phyloP scores from a whole-genome alignment of 371 early-diverging fungal species.

The Mortierella sp. region DNA sequence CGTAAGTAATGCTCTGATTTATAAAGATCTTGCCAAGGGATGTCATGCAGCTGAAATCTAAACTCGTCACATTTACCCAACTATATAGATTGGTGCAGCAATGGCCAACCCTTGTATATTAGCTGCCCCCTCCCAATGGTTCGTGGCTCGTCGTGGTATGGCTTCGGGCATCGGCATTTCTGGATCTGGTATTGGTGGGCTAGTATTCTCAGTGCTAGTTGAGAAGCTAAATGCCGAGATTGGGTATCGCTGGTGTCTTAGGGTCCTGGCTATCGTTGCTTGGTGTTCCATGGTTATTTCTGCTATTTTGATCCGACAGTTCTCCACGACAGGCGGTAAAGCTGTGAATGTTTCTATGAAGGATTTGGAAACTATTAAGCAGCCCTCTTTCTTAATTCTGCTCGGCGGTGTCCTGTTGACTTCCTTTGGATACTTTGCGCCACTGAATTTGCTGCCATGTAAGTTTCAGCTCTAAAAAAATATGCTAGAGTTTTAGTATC shows the following conservation, averaged over 20 bases:
- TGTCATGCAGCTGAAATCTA: too few species aligned
- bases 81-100: slow-evolving; percentile 49
- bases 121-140: slow-evolving; percentile 81
- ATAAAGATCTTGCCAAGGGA: neutral
- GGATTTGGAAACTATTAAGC: slow-evolving; percentile 32
- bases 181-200: slow-evolving; percentile 77
- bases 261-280: slow-evolving; percentile 60
- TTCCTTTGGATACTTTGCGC: slow-evolving; percentile 54
- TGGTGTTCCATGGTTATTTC: slow-evolving; percentile 34
- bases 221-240: slow-evolving; percentile 59
- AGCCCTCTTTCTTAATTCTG: slow-evolving; percentile 50
- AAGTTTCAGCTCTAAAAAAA: slow-evolving; percentile 4
- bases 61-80: neutral
- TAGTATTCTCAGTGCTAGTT: slow-evolving; percentile 66
- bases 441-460: slow-evolving; percentile 55
- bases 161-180: slow-evolving; percentile 84
- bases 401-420: slow-evolving; percentile 58
- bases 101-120: slow-evolving; percentile 69
- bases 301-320: slow-evolving; percentile 55
- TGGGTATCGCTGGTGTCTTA: slow-evolving; percentile 63
- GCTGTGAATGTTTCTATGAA: slow-evolving; percentile 38
- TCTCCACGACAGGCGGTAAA: slow-evolving; percentile 26
- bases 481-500: neutral
- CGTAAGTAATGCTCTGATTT: slow-evolving; percentile 17
- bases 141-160: slow-evolving; percentile 74